Conservation (phyloP, 2,329 filamentous ascomycete genomes). For the Xylariaceae sp. region DNA sequence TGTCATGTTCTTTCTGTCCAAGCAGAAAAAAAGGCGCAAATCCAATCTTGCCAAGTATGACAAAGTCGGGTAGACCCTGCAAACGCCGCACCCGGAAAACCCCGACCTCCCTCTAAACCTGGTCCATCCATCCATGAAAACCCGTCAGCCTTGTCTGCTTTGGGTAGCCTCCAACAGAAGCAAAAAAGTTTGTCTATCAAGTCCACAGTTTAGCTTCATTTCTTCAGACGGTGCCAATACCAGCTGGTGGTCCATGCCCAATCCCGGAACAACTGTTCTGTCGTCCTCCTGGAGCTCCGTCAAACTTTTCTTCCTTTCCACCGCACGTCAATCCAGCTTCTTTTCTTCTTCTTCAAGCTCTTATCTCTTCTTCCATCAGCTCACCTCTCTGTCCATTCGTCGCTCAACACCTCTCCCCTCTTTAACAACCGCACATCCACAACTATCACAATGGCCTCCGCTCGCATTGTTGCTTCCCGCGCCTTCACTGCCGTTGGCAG, state of each 20-base stretch:
- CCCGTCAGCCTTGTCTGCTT: constrained; percentile 44
- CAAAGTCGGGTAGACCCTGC: constrained; percentile 14
- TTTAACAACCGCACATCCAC: constrained; percentile 39
- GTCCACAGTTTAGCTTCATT: constrained; percentile 19
- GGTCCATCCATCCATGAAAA: constrained; percentile 23
- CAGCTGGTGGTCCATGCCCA: constrained; percentile 28
- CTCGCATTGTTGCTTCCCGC: constrained; percentile 79
- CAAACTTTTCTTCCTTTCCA: constrained; percentile 41
- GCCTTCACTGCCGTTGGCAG: constrained; percentile 78
- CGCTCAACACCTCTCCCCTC: constrained; percentile 51
- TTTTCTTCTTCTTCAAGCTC: constrained; percentile 38
- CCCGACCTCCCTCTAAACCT: constrained; percentile 28
- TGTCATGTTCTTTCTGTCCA: background rate
- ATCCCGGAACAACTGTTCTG: constrained; percentile 35
- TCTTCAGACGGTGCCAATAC: constrained; percentile 19
- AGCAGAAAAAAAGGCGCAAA: constrained; percentile 17
- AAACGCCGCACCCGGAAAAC: constrained; percentile 30
- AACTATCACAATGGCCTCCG: constrained; percentile 78
- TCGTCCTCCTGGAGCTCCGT: constrained; percentile 41
- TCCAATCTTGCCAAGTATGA: constrained; percentile 15
- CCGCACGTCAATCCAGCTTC: constrained; percentile 40
- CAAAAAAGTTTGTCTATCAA: constrained; percentile 37
- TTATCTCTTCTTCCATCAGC: constrained; percentile 33
- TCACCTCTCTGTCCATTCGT: constrained; percentile 41
- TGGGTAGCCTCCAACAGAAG: constrained; percentile 37